Percentiles rank a stretch among this genome's conserved stretches.
Evolutionary conservation across 495 filamentous ascomycete genomes (phyloP).

Genomic region (Hypoxylon perforatum): DNA sequence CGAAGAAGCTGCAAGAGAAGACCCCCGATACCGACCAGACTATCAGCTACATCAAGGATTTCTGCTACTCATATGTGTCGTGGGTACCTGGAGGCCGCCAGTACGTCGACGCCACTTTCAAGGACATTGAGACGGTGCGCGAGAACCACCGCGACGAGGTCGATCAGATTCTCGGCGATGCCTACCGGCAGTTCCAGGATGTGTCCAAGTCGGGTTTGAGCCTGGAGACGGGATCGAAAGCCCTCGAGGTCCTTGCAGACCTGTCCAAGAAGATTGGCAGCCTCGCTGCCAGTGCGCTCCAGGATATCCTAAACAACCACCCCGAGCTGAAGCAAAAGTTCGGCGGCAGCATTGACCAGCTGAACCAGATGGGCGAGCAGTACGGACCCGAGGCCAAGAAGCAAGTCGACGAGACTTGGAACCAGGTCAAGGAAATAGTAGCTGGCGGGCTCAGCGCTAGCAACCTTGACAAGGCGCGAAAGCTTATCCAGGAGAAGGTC

Average conservation of each 20-base stretch:
- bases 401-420: slow-evolving; percentile 72
- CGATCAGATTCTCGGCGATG: slow-evolving; percentile 67
- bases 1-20: slow-evolving; percentile 61
- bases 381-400: slow-evolving; percentile 77
- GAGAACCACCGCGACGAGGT: slow-evolving; percentile 70
- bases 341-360: slow-evolving; percentile 67
- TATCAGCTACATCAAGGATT: slow-evolving; percentile 65
- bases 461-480: slow-evolving; percentile 63
- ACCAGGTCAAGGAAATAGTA: slow-evolving; percentile 66
- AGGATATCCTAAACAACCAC: slow-evolving; percentile 71
- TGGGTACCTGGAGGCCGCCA: slow-evolving; percentile 73
- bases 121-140: slow-evolving; percentile 69
- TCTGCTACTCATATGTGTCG: slow-evolving; percentile 68
- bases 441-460: slow-evolving; percentile 61
- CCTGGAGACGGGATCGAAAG: slow-evolving; percentile 61
- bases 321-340: slow-evolving; percentile 74
- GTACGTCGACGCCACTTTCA: slow-evolving; percentile 70
- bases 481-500: slow-evolving; percentile 72
- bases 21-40: slow-evolving; percentile 70
- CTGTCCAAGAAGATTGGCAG: slow-evolving; percentile 60
- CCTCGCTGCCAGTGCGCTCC: slow-evolving; percentile 65
- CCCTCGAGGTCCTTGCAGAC: slow-evolving; percentile 65
- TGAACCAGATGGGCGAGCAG: slow-evolving; percentile 71
- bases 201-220: slow-evolving; percentile 62
- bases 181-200: slow-evolving; percentile 67